Evolutionary conservation across 495 filamentous ascomycete genomes (phyloP), one percentile per base, ranked within the genome.

Genomic region (Penicillium silybi): DNA sequence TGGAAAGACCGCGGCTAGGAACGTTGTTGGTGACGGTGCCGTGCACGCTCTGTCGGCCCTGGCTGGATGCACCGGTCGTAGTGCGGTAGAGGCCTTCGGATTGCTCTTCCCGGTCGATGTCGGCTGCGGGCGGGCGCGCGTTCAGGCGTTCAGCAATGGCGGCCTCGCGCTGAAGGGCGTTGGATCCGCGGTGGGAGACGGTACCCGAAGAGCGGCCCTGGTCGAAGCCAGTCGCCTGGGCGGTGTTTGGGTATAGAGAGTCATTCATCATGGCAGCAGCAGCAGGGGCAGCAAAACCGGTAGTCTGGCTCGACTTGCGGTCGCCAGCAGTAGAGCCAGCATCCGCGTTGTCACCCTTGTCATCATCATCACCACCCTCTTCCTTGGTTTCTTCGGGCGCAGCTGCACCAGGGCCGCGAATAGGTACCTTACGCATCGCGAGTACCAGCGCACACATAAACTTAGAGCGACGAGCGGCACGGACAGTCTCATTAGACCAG

Each of bases 371-470:
- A 41, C 83, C 80, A 4, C 81, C 76, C 35, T 83, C 78, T 5
- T 74, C 63, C 19, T 77, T 72, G 7, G 87, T 86, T 25, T 82
- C 77, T 2, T 91, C 84, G 3, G 81, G 83, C 52, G 75, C 76
- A 39, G 85, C 88, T 32, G 81, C 88, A 23, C 88, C 91, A 52
- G 92, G 91, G 20, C 70, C 83, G 58, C 92, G 85, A 62, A 98
- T 95, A 4, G 89, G 90, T 15, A 98, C 80, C 67, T 84, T 87
- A 68, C 88, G 87, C 32, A 97, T 75, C 8, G 93, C 92, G 9
- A 90, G 72, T 6, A 95, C 85, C 37, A 98, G 77, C 3, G 93
- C 93, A 61, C 91, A 96, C 84, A 97, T 93, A 74, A 98, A 96
- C 68, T 95, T 97, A 61, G 88, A 93, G 47, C 92, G 86, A 38